A percentile compares a stretch with the other conserved stretches of the same genome.
Conservation (phyloP, 1,139 yeast species). For the Blastobotrys proliferans region DNA sequence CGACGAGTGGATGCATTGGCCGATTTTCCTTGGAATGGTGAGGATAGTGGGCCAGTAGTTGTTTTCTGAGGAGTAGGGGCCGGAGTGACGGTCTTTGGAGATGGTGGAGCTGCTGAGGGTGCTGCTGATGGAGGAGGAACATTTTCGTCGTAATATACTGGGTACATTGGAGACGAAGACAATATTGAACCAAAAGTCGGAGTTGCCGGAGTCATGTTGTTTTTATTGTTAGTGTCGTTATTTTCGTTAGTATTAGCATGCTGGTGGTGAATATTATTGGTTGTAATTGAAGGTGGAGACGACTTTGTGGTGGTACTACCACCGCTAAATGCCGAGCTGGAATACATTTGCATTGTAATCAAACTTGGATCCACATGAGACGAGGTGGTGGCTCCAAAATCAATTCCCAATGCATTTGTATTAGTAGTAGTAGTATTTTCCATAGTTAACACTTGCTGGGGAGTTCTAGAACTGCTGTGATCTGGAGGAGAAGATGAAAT, state of each 20-base stretch:
- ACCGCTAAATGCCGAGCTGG: neutral
- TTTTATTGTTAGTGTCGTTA: neutral
- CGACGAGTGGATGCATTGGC: conserved; percentile 7
- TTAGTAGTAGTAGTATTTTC: neutral
- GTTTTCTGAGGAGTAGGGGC: conserved; percentile 1
- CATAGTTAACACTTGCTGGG: neutral
- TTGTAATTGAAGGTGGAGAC: neutral
- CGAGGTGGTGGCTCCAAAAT: neutral
- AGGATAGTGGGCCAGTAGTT: neutral
- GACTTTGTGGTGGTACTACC: neutral
- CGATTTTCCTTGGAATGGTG: neutral
- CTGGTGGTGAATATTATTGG: neutral
- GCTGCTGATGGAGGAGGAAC: neutral
- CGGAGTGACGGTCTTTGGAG: neutral
- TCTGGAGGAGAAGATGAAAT: conserved; percentile 2
- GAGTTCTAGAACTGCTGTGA: neutral
- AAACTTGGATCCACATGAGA: conserved; percentile 6
- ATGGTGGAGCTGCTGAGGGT: neutral
- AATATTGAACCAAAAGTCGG: conserved; percentile 20
- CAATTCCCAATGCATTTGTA: neutral
- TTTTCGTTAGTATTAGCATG: neutral
- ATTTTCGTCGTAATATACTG: conserved; percentile 16
- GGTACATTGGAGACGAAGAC: conserved; percentile 22
- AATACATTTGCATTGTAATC: conserved; percentile 1
- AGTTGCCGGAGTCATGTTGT: conserved; percentile 6